These are phyloP conservation scores for Xylariaceae sp. DNA, from an alignment of 2,329 filamentous ascomycete genomes.

Conservation along the genomic window DNA sequence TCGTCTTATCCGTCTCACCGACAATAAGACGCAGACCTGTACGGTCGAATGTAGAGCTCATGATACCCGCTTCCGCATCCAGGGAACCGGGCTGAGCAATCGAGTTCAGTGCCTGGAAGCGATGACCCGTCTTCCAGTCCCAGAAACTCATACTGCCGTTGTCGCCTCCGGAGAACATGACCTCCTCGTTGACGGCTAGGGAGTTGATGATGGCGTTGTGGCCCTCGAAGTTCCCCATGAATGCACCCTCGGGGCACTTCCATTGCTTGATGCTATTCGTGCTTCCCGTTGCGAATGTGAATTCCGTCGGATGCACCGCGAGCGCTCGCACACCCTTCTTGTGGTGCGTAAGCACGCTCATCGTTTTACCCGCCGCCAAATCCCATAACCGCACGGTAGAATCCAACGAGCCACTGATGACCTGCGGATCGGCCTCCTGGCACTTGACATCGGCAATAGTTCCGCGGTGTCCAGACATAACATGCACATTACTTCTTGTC, in stretches of 20 bases:
- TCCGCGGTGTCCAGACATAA: constrained; percentile 82
- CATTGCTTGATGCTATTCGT: constrained; percentile 97
- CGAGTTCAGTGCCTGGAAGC: constrained; percentile 84
- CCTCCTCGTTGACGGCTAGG: constrained; percentile 85
- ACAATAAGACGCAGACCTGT: constrained; percentile 86
- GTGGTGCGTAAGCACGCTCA: constrained; percentile 94
- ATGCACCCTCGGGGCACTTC: constrained; percentile 96
- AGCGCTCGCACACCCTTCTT: constrained; percentile 92
- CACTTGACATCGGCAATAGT: constrained; percentile 87
- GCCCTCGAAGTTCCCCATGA: constrained; percentile 98
- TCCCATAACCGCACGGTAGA: constrained; percentile 91
- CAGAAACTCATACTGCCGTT: constrained; percentile 97
- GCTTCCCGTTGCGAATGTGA: constrained; percentile 90
- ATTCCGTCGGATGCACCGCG: constrained; percentile 81
- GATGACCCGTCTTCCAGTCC: constrained; percentile 96
- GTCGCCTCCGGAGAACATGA: constrained; percentile 90
- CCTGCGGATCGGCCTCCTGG: constrained; percentile 93
- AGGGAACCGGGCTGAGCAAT: constrained; percentile 90
- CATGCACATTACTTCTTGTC: constrained; percentile 90
- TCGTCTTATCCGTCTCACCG: constrained; percentile 95
- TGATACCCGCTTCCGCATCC: constrained; percentile 90
- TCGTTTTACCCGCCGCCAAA: constrained; percentile 89
- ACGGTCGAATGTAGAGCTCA: constrained; percentile 87
- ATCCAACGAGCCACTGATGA: constrained; percentile 90
- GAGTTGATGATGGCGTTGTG: constrained; percentile 97